Evolutionary conservation across 2,329 filamentous ascomycete genomes (phyloP), one percentile per base, ranked within the genome.

Genomic region (Reticulascus tulasneorum): DNA sequence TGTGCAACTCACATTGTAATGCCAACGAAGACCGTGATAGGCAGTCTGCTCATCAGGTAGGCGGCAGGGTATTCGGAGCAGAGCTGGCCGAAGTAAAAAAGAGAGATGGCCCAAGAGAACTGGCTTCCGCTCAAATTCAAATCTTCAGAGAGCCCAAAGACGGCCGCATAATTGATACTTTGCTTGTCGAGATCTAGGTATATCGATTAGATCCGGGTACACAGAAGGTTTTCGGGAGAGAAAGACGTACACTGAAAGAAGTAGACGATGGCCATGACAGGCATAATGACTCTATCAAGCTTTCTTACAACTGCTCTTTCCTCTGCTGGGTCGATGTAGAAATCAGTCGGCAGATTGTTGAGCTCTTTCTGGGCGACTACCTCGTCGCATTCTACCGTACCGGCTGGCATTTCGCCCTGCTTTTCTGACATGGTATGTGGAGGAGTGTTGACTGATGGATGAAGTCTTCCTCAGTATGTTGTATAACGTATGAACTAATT

Each of bases 241-340:
- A 11, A 26, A 34, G 32, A 26, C 32, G 8, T 16, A 44, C 45
- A 47, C 24, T 47, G 40, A 23, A 46, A 47, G 25, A 47, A 44
- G 15, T 44, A 46, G n/a, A 47, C 45, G 9, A 44, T 16, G 1
- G 40, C 37, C 45, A 47, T 47, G 1, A 45, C 21, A 6, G 43
- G 42, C 32, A 47, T 38, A 22, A 47, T 24, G 7, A 46, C 39
- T 10, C 45, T 15, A 26, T 46, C 43, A 1, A 47, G 29, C n/a
- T 46, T 45, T 9, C 38, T 20, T 2, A 46, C 37, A 0, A 43
- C 11, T 7, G 23, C 28, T 9, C 29, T 28, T 4, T 44, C 40
- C 3, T 44, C 40, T 3, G 33, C 37, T 0, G 40, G 34, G 11
- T 29, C 32, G n/a, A 38, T 38, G 17, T 13, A 24, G 23, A 9